A percentile compares a stretch with the other conserved stretches of the same genome.
These are phyloP conservation scores for Tetrahymena malaccensis DNA, from an alignment of 73 alveolate genomes.

Conservation along the genomic window DNA sequence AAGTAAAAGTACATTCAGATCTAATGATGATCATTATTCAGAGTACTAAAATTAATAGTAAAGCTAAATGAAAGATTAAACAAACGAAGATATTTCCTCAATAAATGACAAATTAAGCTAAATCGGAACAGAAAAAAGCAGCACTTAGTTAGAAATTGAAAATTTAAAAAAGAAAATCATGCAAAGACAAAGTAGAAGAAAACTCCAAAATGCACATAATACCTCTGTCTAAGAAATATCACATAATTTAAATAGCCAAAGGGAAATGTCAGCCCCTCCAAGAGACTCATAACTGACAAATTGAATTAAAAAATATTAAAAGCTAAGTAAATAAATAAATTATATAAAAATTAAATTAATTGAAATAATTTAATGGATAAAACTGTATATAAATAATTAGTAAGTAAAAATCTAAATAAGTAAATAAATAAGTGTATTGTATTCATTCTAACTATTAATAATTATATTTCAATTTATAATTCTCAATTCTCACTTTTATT, in stretches of 20 bases:
- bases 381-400: too few species aligned
- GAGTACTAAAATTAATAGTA: background rate
- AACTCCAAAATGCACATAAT: background rate
- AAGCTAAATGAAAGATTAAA: background rate
- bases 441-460: too few species aligned
- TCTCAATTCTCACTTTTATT: too few species aligned
- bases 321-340: too few species aligned
- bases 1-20: background rate
- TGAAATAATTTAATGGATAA: too few species aligned
- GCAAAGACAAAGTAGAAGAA: background rate
- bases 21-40: background rate
- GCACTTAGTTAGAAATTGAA: background rate
- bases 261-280: background rate
- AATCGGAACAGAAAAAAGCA: background rate
- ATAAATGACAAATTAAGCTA: background rate
- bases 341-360: too few species aligned
- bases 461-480: too few species aligned
- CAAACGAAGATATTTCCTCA: background rate
- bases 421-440: too few species aligned
- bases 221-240: background rate
- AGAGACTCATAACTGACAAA: background rate
- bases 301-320: background rate
- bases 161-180: background rate
- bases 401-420: too few species aligned
- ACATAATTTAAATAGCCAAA: background rate